Conservation (phyloP, 495 filamentous ascomycete species). For the Penicillium turbatum region DNA sequence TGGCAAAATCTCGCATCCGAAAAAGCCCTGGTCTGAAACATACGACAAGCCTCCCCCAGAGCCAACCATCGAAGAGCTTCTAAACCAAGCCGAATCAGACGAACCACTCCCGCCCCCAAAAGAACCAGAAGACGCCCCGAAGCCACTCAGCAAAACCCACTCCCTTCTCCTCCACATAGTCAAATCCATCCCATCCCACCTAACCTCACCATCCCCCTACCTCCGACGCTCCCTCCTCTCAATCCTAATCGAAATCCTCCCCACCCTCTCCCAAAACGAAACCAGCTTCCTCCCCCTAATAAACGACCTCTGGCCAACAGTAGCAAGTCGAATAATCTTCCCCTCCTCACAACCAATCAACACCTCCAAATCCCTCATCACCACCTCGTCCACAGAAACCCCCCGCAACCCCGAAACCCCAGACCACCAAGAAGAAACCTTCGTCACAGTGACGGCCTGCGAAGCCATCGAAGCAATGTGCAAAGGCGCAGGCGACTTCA, state of each 20-base stretch:
- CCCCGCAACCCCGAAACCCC: constrained; percentile 20
- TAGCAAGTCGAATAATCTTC: constrained; percentile 57
- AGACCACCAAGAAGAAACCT: constrained; percentile 62
- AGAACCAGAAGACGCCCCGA: constrained; percentile 50
- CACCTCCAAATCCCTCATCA: constrained; percentile 30
- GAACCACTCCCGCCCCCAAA: constrained; percentile 39
- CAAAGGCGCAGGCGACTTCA: constrained; percentile 71
- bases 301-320: constrained; percentile 81
- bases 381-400: constrained; percentile 5
- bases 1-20: constrained; percentile 31
- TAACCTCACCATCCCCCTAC: constrained; percentile 74
- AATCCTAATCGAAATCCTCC: constrained; percentile 64
- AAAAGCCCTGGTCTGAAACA: constrained; percentile 37
- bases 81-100: constrained; percentile 34
- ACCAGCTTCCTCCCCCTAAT: constrained; percentile 81
- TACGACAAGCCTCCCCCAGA: constrained; percentile 25
- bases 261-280: constrained; percentile 66
- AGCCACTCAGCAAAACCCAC: constrained; percentile 52
- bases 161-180: constrained; percentile 63
- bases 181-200: constrained; percentile 71
- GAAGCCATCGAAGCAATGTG: constrained; percentile 58
- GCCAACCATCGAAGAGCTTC: constrained; percentile 28
- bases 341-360: constrained; percentile 32
- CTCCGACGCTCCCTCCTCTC: constrained; percentile 72
- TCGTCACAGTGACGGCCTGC: constrained; percentile 66